These are phyloP conservation scores for Mentha longifolia DNA, from an alignment of 257 asterid genomes.

Conservation along the genomic window DNA sequence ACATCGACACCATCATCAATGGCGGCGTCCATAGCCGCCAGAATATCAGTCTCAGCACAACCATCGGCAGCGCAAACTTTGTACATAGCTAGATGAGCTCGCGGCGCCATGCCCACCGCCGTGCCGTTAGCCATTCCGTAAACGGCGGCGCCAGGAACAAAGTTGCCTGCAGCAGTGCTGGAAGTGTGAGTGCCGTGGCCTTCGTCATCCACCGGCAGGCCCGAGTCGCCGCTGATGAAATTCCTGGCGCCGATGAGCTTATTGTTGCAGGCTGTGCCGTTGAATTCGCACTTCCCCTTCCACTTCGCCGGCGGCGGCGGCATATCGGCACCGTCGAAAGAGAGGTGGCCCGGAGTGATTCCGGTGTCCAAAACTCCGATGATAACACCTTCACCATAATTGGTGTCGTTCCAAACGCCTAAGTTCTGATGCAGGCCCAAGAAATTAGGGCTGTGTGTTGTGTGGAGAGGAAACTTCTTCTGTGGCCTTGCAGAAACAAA, in stretches of 20 bases:
- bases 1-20: slow-evolving; percentile 50
- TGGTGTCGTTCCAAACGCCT: slow-evolving; percentile 47
- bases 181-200: slow-evolving; percentile 56
- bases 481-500: slow-evolving; percentile 43
- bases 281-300: slow-evolving; percentile 49
- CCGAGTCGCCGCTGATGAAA: slow-evolving; percentile 32
- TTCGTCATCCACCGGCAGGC: slow-evolving; percentile 40
- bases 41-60: slow-evolving; percentile 36
- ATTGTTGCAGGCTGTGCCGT: slow-evolving; percentile 33
- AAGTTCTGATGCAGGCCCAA: slow-evolving; percentile 45
- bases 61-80: slow-evolving; percentile 35
- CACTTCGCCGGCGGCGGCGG: slow-evolving; percentile 55
- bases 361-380: slow-evolving; percentile 52
- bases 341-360: slow-evolving; percentile 43
- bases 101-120: slow-evolving; percentile 52
- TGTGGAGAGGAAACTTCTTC: slow-evolving; percentile 39
- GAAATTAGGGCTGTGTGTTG: slow-evolving; percentile 54
- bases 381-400: slow-evolving; percentile 47
- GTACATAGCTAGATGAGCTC: slow-evolving; percentile 47
- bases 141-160: slow-evolving; percentile 37
- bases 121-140: slow-evolving; percentile 54
- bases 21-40: slow-evolving; percentile 53
- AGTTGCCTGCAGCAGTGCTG: slow-evolving; percentile 51
- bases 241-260: slow-evolving; percentile 50
- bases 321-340: slow-evolving; percentile 40